Evolutionary conservation across 768 basidiomycete species (phyloP), one percentile per base, ranked within the genome.

Genomic region (Hemileccinum rubropunctum): DNA sequence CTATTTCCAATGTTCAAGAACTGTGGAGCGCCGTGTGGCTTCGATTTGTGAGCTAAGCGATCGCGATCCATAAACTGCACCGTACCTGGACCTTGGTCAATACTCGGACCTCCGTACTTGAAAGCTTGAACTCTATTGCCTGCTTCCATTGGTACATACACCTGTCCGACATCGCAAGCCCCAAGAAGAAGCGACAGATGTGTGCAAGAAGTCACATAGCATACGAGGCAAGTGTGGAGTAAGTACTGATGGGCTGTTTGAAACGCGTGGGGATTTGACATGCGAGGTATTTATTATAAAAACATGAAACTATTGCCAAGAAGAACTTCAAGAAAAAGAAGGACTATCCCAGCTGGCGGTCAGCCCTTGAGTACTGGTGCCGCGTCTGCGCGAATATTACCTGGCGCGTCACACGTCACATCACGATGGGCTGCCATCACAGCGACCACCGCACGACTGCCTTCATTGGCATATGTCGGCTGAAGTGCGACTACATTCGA

Each of bases 401-500:
- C 26, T 11, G 28, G 11, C 28, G n/a, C 23, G 39, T 33, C 28
- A 38, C 34, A 34, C 14, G 34, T 34, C 34, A 34, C 34, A 10
- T 34, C 34, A 34, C 34, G 34, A 34, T n/a, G 34, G 34, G 14
- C 15, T 8, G 8, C 8, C 34, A 34, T 34, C 34, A 34, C 34
- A 34, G 34, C 34, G 15, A n/a, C 14, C 34, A 14, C 34, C 34
- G 34, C 34, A 20, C n/a, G 73, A 71, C 26, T 70, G 65, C n/a
- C 76, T 75, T 59, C 84, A 88, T n/a, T 62, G 68, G 52, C 86
- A 88, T 34, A n/a, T 60, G 6, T 73, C 79, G 20, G 64, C 34
- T 14, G 34, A 14, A 30, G 85, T 83, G n/a, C n/a, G n/a, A n/a
- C n/a, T n/a, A 60, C 84, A 87, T 56, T 82, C 77, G 48, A 88